Evolutionary conservation across 208 protist genomes (phyloP).

Genomic region (Leishmania gerbilli): DNA sequence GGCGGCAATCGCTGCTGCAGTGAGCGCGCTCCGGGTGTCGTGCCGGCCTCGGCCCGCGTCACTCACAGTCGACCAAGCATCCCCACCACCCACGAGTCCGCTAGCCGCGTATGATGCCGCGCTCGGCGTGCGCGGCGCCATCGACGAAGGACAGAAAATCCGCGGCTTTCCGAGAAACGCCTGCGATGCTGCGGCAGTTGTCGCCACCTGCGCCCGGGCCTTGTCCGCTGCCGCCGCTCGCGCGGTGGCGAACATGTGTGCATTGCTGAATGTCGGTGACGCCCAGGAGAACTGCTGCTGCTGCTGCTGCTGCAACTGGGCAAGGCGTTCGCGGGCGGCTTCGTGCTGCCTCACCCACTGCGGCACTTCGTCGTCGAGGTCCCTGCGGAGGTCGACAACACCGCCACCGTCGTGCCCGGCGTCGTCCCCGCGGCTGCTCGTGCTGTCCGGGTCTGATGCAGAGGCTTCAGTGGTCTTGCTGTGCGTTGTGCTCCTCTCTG

Average conservation of each 20-base stretch:
- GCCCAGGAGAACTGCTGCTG: background rate
- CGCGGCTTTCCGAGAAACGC: conserved; percentile 19
- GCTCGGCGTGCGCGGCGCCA: conserved; percentile 9
- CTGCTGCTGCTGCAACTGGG: conserved; percentile 3
- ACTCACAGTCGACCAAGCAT: background rate
- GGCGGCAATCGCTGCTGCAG: background rate
- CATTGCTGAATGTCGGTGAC: conserved; percentile 1
- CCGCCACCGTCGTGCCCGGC: background rate
- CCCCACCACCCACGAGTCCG: background rate
- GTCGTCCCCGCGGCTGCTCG: background rate
- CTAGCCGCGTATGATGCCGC: background rate
- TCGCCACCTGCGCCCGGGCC: background rate
- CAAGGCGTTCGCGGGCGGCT: conserved; percentile 10
- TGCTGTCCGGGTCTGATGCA: background rate
- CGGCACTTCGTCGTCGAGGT: conserved; percentile 30
- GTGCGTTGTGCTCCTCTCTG: background rate
- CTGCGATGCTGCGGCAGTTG: background rate
- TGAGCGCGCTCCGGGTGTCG: background rate
- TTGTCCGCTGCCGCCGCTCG: background rate
- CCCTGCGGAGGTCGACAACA: conserved; percentile 5
- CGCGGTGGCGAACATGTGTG: background rate
- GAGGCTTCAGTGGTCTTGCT: background rate
- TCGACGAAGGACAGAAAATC: conserved; percentile 23
- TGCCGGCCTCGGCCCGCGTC: background rate
- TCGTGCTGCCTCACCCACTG: conserved; percentile 25